These are phyloP conservation scores for Petunia hybrid DNA, from an alignment of 305 asterid species.

Conservation along the genomic window DNA sequence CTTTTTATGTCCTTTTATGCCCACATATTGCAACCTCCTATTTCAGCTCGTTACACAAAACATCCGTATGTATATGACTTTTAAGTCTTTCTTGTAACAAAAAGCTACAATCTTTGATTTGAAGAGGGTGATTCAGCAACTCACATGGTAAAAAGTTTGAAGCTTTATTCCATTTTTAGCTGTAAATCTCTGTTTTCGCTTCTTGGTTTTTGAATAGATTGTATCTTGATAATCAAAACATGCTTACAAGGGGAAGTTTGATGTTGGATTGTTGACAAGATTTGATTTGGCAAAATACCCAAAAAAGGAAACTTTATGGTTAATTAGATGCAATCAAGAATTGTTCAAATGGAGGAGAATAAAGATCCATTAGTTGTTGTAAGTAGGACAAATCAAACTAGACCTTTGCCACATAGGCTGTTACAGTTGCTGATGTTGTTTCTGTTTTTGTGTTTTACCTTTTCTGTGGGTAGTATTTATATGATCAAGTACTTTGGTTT, in stretches of 20 bases:
- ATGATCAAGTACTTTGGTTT: constrained; percentile 69
- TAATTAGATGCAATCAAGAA: constrained; percentile 41
- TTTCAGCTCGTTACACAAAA: no score
- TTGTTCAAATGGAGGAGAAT: constrained; percentile 70
- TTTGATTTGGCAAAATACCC: constrained; percentile 22
- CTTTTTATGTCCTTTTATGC: background rate
- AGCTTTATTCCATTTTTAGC: background rate
- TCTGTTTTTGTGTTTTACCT: constrained; percentile 63
- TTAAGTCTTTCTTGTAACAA: background rate
- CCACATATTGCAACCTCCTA: background rate
- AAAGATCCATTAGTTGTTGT: constrained; percentile 53
- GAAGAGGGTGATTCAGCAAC: background rate
- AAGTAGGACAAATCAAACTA: constrained; percentile 54
- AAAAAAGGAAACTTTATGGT: constrained; percentile 23
- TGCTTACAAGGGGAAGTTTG: background rate
- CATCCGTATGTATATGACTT: no score
- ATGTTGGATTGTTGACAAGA: constrained; percentile 19
- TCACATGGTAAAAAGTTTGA: background rate
- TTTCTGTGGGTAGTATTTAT: constrained; percentile 72
- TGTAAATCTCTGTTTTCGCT: background rate
- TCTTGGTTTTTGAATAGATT: background rate
- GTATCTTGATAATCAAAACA: background rate
- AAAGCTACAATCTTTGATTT: constrained; percentile 5
- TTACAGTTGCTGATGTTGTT: constrained; percentile 66
- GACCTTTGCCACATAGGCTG: constrained; percentile 79